Evolutionary conservation across 495 filamentous ascomycete species (phyloP).

Genomic region (Xylaria castorea): DNA sequence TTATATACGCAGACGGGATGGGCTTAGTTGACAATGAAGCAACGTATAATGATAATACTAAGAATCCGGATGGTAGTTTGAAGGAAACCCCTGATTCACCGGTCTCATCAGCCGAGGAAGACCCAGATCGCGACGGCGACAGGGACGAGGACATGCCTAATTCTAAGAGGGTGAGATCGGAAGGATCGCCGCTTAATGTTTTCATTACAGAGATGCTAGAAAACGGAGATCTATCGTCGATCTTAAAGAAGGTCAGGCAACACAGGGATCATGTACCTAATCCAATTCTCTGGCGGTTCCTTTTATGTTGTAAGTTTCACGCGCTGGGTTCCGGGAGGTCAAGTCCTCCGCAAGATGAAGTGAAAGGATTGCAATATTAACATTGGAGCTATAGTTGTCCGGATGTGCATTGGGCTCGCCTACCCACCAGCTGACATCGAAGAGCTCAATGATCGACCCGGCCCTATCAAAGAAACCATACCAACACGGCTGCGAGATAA

Average conservation of each 20-base stretch:
- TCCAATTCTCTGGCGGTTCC: slow-evolving; percentile 14
- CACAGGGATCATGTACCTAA: neutral
- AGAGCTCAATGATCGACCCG: neutral
- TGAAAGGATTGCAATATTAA: neutral
- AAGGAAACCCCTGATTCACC: neutral
- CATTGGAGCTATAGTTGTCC: neutral
- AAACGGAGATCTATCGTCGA: slow-evolving; percentile 5
- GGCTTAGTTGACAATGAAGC: neutral
- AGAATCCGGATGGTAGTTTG: neutral
- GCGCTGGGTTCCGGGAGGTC: no score
- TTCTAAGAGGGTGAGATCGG: neutral
- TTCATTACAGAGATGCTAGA: slow-evolving; percentile 21
- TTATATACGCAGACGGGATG: neutral
- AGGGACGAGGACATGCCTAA: neutral
- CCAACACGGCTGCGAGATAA: neutral
- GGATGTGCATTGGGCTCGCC: slow-evolving; percentile 25
- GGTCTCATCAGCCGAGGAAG: neutral
- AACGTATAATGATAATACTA: neutral
- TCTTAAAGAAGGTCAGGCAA: slow-evolving; percentile 1
- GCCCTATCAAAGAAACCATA: slow-evolving; percentile 6
- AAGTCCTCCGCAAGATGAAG: neutral
- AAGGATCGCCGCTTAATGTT: neutral
- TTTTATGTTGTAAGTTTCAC: slow-evolving; percentile 16
- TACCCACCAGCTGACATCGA: slow-evolving; percentile 3
- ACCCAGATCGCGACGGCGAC: neutral